phyloP scores from a whole-genome alignment of 495 filamentous ascomycete genomes.

The Barbatosphaeria neglecta region DNA sequence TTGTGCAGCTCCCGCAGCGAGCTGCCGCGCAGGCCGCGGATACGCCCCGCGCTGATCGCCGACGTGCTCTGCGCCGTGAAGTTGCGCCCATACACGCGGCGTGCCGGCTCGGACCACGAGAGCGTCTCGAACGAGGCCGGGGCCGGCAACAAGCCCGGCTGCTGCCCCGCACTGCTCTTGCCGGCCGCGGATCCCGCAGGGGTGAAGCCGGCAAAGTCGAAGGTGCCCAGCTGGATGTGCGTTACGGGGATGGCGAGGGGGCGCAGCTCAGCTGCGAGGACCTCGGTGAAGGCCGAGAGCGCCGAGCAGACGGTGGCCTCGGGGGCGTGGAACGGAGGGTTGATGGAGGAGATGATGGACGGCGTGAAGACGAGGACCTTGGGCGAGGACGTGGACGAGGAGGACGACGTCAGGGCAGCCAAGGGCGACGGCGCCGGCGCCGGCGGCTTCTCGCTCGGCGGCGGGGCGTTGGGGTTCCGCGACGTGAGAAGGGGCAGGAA shows the following conservation, averaged over 20 bases:
- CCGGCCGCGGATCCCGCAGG: constrained; percentile 13
- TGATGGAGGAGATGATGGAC: constrained; percentile 70
- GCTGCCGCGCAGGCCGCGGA: constrained; percentile 46
- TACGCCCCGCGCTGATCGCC: constrained; percentile 29
- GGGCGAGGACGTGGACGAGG: constrained; percentile 18
- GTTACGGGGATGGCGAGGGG: constrained; percentile 63
- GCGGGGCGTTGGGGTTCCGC: constrained; percentile 22
- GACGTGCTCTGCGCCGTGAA: constrained; percentile 39
- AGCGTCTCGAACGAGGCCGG: constrained; percentile 48
- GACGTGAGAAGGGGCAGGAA: constrained; percentile 72
- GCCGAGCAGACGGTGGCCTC: constrained; percentile 71
- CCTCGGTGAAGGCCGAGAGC: constrained; percentile 65
- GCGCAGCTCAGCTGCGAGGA: constrained; percentile 63
- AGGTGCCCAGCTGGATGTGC: constrained; percentile 76
- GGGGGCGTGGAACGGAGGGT: constrained; percentile 71
- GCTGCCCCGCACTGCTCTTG: constrained; percentile 18
- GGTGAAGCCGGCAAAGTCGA: constrained; percentile 50
- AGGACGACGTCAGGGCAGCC: too few species aligned
- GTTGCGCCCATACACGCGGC: constrained; percentile 43
- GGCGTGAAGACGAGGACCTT: constrained; percentile 75
- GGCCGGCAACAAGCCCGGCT: constrained; percentile 13
- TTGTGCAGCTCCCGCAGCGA: constrained; percentile 66
- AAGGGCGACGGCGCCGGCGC: too few species aligned
- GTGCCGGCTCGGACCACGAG: constrained; percentile 48
- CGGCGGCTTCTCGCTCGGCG: too few species aligned